Evolutionary conservation across 2,329 filamentous ascomycete species (phyloP).

Genomic region (Monilinia aucupariae): DNA sequence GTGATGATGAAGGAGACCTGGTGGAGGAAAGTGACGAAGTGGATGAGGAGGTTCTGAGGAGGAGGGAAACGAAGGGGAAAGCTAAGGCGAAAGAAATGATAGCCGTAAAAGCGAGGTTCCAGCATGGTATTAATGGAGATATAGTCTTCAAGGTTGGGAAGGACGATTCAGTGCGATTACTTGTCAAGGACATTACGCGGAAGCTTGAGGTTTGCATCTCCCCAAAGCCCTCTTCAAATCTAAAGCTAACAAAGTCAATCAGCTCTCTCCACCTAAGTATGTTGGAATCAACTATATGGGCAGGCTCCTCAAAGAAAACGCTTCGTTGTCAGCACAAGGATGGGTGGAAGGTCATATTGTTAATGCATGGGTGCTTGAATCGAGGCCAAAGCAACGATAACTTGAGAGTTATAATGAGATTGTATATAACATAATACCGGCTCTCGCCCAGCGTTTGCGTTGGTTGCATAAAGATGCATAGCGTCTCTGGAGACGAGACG

Average conservation of each 20-base stretch:
- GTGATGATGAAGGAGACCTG: conserved; percentile 22
- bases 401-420: neutral
- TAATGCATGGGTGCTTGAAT: conserved; percentile 48
- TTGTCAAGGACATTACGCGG: conserved; percentile 58
- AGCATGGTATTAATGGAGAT: conserved; percentile 51
- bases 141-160: conserved; percentile 52
- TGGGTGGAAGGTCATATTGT: conserved; percentile 72
- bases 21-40: conserved; percentile 26
- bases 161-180: conserved; percentile 56
- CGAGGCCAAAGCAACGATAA: neutral
- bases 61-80: conserved; percentile 45
- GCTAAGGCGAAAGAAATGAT: conserved; percentile 29
- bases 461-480: neutral
- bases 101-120: conserved; percentile 27
- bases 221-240: neutral
- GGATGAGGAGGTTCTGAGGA: conserved; percentile 41
- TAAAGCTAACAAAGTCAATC: conserved; percentile 7
- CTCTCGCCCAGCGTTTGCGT: neutral
- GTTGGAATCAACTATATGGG: conserved; percentile 77
- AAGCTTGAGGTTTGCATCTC: conserved; percentile 53
- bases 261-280: conserved; percentile 52
- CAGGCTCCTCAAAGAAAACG: conserved; percentile 66
- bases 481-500: neutral
- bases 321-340: conserved; percentile 61
- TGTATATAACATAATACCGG: conserved; percentile 10